Base-by-base conservation (phyloP, 306 rosid species). In the Trifolium pratense region DNA sequence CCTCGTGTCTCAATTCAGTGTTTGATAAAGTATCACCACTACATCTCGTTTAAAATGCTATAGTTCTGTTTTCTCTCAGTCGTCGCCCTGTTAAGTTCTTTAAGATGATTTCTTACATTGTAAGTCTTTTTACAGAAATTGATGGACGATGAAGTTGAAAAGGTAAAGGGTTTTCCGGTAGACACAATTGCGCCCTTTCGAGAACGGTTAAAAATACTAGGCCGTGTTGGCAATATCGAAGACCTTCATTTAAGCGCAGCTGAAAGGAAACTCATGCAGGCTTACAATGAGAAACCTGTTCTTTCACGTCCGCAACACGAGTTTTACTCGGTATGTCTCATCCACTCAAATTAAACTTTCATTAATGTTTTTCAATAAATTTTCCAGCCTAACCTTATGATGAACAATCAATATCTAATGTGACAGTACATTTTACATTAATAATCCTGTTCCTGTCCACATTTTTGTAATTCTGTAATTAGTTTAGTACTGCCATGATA, bases 241-340 rank as follows among this genome's bases (percentile, higher is more conserved):
- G 96, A 88, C 66, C 97, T 95, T 83, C 92, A 86, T 64, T 77
- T 95, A 80, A 87, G 89, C 77, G 90, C 89, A 8, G 83, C 99
- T 6, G 97, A 95, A 82, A 73, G 97, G 69, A 91, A 86, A 79
- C 88, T 95, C 37, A 90, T 95, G 92, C 97, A 92, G 81, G 97
- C 99, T 76, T 95, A 95, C 85, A 95, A 95, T 76, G 99, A 95
- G 77, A 95, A 95, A 77, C 99, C 99, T 4, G 99, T 95, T 63
- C 97, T 95, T 77, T 95, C 99, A 1, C 99, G 99, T 60, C 99
- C 99, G 52, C 99, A 95, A 70, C 99, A 95, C 7, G 90, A 90
- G 86, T 95, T 95, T 84, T 91, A 88, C 84, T 43, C 61, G 16
- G 99, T 95, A 78, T 73, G 91, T 70, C 64, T 52, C 61, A 7